Base-by-base conservation (phyloP, 2,329 filamentous ascomycete species). In the Cadophora gregata region DNA sequence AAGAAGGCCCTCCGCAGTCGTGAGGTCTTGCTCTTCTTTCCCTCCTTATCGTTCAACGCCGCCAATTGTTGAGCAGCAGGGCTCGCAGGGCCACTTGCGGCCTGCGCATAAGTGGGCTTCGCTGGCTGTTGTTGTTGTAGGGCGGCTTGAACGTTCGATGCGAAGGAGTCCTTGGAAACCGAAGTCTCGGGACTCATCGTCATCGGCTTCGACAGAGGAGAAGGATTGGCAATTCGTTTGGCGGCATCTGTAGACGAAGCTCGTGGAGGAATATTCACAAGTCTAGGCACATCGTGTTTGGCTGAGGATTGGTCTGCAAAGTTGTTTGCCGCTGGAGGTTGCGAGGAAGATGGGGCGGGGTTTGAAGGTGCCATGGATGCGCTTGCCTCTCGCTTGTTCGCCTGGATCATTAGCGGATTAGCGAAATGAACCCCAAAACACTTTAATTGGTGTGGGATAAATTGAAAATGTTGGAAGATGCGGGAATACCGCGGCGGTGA, bases 1-100 rank as follows among this genome's bases (percentile, higher is more conserved):
- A 96, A 99, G 75, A 99, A 97, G 0, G 96, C 96, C 73, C 96
- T 87, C 64, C 96, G 88, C 67, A 99, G 83, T 71, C 94, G 86
- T 21, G 92, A 94, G 1, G 91, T 92, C 80, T 97, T 97, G 80
- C 90, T 93, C 77, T 93, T 93, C 76, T 88, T 91, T 31, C 83
- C 83, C 63, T 93, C 92, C 76, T 92, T 95, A 72, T 95, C 91
- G 68, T 90, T 95, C 64, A 98, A 84, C n/a, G 94, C 93, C 55
- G 92, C 89, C 47, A 98, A 85, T 65, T 96, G 93, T 78, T 93
- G 90, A 16, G 92, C 90, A 24, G 95, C 95, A 56, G 92, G 88
- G 63, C 81, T 81, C 69, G 74, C 75, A 66, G 76, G 72, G 16
- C 74, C 72, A 63, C 76, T 75, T 48, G 75, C 72, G 71, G 76